Conservation (phyloP, 495 filamentous ascomycete species). For the Xylaria castorea region DNA sequence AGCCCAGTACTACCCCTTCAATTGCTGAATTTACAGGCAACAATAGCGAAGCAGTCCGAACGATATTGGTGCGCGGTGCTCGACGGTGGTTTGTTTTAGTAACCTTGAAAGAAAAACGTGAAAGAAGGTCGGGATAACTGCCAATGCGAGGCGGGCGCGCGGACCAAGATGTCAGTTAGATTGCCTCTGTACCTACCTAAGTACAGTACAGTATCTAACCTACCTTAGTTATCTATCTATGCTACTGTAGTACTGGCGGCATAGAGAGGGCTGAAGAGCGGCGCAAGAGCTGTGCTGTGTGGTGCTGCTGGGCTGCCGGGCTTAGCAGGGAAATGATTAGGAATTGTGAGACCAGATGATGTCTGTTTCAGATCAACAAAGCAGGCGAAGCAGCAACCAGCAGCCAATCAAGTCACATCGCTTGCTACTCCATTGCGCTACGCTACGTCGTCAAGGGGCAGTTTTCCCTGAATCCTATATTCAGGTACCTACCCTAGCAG, state of each 20-base stretch:
- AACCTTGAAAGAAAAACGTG: background rate
- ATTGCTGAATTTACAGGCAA: background rate
- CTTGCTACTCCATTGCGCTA: slow-evolving; percentile 4
- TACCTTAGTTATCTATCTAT: no score
- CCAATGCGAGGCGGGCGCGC: background rate
- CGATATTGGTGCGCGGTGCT: background rate
- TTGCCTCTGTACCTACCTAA: background rate
- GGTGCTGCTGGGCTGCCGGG: slow-evolving; percentile 1
- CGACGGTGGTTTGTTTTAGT: slow-evolving; percentile 10
- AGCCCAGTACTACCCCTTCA: slow-evolving; percentile 4
- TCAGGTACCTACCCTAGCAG: no score
- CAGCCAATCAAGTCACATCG: slow-evolving; percentile 13
- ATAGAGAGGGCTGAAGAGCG: background rate
- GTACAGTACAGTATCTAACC: background rate
- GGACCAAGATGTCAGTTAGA: background rate
- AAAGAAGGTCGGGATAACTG: slow-evolving; percentile 2
- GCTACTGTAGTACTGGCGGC: no score
- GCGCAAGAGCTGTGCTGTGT: background rate
- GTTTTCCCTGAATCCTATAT: background rate
- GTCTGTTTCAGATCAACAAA: slow-evolving; percentile 32
- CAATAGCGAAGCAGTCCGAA: background rate
- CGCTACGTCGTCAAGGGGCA: slow-evolving; percentile 7
- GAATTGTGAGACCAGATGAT: slow-evolving; percentile 16
- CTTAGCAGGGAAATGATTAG: slow-evolving; percentile 8
- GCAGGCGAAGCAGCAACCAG: slow-evolving; percentile 26